Base-by-base conservation (phyloP, 805 yeast species). In the Candida michaelii region DNA sequence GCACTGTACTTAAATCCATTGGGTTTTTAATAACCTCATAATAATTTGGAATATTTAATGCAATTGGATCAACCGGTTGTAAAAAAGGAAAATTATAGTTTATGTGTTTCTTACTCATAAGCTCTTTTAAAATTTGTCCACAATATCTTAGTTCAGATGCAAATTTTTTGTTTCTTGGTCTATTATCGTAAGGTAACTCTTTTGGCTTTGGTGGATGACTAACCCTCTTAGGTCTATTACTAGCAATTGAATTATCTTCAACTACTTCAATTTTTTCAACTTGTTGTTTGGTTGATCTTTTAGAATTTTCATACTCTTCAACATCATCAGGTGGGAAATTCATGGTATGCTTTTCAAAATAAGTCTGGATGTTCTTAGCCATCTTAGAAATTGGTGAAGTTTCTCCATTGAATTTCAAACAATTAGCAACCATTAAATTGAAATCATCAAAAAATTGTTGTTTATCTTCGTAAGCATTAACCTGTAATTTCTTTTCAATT, bases 191-290 rank as follows among this genome's bases (percentile, higher is more conserved):
- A 3, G 96, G 95, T 62, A 90, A 79, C 60, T 93, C 97, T 58
- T 88, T 88, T 24, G 96, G 87, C 58, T 86, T 84, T 41, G 99
- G 99, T 3, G 99, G 99, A 61, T 90, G 97, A 36, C 93, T 89
- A 52, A 89, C 93, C 52, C 99, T 80, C 65, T 91, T 91, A 29
- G 98, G 98, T 52, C 99, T 76, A 23, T 90, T 93, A 40, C 82
- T 86, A 17, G 83, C 80, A 5, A 77, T 73, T 24, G 85, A 80
- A 47, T 89, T 95, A 5, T 19, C 27, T 13, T 23, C 27, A 16
- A 24, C 11, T 15, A 5, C 5, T 23, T 34, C 37, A 19, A 18
- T 30, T 11, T 24, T 27, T 21, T 41, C 17, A 4, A 23, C 7
- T 15, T 39, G 27, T 35, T 36, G 31, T 9, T 39, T 29, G 15